Evolutionary conservation across 106 monocot species (phyloP), one percentile per base, ranked within the genome.

Genomic region (Platanthera zijinensis): DNA sequence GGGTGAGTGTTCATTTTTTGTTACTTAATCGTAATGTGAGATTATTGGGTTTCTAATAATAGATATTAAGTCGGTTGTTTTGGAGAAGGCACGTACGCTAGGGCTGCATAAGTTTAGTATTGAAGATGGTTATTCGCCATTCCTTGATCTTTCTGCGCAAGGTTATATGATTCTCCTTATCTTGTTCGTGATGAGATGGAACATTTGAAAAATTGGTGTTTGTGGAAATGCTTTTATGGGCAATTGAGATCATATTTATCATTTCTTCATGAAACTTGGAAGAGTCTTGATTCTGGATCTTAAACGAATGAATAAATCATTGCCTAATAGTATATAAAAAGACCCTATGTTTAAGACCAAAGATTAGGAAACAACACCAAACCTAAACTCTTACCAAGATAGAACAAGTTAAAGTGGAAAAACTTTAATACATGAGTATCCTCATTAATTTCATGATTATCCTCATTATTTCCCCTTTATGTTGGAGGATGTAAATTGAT

Each of bases 1-100:
- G 80, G 80, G 80, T 80, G 67, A 80, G 80, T 57, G 25, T 19
- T 69, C 30, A n/a, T 56, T 56, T 56, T 56, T 56, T 56, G 56
- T 15, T 2, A 5, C 9, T 19, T 6, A 61, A 61, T 61, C 21
- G 59, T 21, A 61, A 61, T 61, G 59, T 8, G 59, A 61, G 19
- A 61, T 61, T 61, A 21, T 61, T 13, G 5, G 56, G 56, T 56
- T 56, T 56, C 56, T 7, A 61, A 61, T 7, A 61, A 61, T 21
- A 21, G 59, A 21, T 21, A 21, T 6, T 18, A n/a, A 19, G 59
- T 6, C 59, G 56, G 12, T 56, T 56, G 56, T 5, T 56, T 56
- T 56, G 12, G 56, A n/a, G 56, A 56, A 56, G 56, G 56, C 14
- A 56, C 56, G 5, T 5, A 5, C n/a, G n/a, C 56, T 56, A 4